Base-by-base conservation (phyloP, 257 asterid species). In the Penstemon barbatus region DNA sequence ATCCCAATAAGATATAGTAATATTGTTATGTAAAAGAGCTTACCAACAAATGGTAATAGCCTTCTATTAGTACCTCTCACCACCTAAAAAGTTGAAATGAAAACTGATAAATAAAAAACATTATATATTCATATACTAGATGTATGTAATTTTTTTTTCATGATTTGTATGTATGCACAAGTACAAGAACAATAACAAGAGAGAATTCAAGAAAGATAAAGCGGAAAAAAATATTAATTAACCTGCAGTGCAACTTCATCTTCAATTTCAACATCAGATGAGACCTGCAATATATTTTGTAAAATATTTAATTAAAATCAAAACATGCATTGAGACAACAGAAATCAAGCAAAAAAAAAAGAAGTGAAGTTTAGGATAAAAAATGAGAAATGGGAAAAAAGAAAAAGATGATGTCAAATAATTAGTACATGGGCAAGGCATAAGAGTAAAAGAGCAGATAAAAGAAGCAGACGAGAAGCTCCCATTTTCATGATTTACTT, bases 1-100 rank as follows among this genome's bases (percentile, higher is more conserved):
- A 1, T 25, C 33, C 33, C 33, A 25, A 59, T 5, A 13, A 13
- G 6, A 8, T 7, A 60, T 10, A 41, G 7, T 3, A 41, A 9
- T 4, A 12, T 25, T 25, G 33, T 25, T 42, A 46, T 39, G 42
- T 0, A 5, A 15, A 70, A 6, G 48, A 50, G 6, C 63, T 7
- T 79, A 89, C 93, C 96, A 56, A 78, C 49, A 51, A 58, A 79
- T 33, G 82, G 67, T n/a, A 84, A 52, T 5, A 84, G 86, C 85
- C 88, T 85, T 64, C 90, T 70, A 66, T 83, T 83, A 45, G 55
- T 69, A 37, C 89, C 90, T 83, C 48, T 85, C 70, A 81, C 87
- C 80, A 83, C 88, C 96, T 88, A 43, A 57, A 50, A 7, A 10
- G 41, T 18, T 7, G 5, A 25, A 19, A 0, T 3, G 18, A 15